Evolutionary conservation across 805 yeast genomes (phyloP).

Genomic region (Torulaspora microellipsoides): DNA sequence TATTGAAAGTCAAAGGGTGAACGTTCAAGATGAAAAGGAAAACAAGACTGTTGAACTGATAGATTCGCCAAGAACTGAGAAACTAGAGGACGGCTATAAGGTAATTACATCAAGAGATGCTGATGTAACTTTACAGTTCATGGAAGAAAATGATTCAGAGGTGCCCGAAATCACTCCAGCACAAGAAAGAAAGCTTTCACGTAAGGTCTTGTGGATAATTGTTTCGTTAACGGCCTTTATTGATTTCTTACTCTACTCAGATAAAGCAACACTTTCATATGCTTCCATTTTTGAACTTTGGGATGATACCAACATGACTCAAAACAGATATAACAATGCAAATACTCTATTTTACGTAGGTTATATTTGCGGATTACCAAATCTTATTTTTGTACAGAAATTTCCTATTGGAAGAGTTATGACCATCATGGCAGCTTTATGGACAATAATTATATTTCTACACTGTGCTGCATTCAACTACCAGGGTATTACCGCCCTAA

Average conservation of each 20-base stretch:
- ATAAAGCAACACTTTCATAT: conserved; percentile 49
- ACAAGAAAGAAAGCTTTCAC: conserved; percentile 37
- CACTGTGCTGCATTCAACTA: conserved; percentile 44
- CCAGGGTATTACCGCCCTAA: conserved; percentile 43
- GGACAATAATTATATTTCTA: conserved; percentile 46
- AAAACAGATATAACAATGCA: conserved; percentile 43
- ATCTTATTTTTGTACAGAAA: conserved; percentile 42
- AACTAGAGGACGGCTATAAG: not conserved
- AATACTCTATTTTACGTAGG: conserved; percentile 54
- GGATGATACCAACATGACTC: conserved; percentile 43
- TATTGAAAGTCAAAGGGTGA: no score
- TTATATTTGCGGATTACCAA: conserved; percentile 45
- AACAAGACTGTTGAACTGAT: no score
- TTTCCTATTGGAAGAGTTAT: conserved; percentile 41
- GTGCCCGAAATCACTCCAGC: conserved; percentile 30
- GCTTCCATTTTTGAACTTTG: conserved; percentile 46
- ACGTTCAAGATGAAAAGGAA: no score
- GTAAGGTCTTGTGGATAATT: conserved; percentile 37
- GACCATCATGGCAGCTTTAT: conserved; percentile 35
- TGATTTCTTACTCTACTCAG: conserved; percentile 43
- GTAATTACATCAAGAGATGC: conserved; percentile 19
- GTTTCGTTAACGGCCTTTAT: conserved; percentile 38
- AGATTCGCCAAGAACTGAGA: no score
- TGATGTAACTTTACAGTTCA: conserved; percentile 1
- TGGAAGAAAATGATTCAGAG: conserved; percentile 2